Evolutionary conservation across 2,329 filamentous ascomycete species (phyloP).

Genomic region (Colletotrichum endophyticum): DNA sequence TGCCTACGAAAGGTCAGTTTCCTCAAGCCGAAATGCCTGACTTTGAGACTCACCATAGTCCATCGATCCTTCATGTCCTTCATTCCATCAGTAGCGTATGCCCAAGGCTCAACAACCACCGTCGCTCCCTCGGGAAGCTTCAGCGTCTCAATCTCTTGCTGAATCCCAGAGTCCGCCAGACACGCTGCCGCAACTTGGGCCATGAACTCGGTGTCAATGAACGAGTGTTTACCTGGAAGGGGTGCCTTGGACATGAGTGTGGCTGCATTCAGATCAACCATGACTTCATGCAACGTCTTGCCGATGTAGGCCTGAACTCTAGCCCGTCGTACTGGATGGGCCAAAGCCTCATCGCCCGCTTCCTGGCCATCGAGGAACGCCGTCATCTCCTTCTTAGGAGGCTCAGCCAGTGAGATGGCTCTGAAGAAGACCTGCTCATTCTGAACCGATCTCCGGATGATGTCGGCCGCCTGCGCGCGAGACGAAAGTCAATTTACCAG

Average conservation of each 20-base stretch:
- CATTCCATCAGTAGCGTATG: conserved; percentile 59
- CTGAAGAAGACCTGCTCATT: conserved; percentile 38
- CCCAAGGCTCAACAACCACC: conserved; percentile 59
- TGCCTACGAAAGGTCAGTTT: not conserved
- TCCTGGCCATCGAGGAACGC: conserved; percentile 44
- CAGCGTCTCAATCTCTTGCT: conserved; percentile 45
- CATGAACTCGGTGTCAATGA: conserved; percentile 54
- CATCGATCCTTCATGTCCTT: conserved; percentile 52
- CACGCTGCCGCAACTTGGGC: conserved; percentile 51
- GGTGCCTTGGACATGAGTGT: conserved; percentile 24
- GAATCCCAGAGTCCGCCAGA: conserved; percentile 43
- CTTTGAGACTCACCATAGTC: conserved; percentile 46
- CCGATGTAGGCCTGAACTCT: conserved; percentile 35
- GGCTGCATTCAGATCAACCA: conserved; percentile 22
- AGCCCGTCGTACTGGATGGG: conserved; percentile 29
- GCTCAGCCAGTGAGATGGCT: conserved; percentile 50
- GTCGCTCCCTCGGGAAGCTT: conserved; percentile 47
- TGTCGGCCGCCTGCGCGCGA: not conserved
- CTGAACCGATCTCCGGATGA: not conserved
- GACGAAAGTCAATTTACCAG: not conserved
- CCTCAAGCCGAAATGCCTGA: not conserved
- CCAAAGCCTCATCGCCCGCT: not conserved
- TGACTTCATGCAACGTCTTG: conserved; percentile 22
- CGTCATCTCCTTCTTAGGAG: conserved; percentile 45
- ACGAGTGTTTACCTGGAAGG: conserved; percentile 47